These are phyloP conservation scores for Clavispora fructus DNA, from an alignment of 805 yeast species.

Conservation along the genomic window DNA sequence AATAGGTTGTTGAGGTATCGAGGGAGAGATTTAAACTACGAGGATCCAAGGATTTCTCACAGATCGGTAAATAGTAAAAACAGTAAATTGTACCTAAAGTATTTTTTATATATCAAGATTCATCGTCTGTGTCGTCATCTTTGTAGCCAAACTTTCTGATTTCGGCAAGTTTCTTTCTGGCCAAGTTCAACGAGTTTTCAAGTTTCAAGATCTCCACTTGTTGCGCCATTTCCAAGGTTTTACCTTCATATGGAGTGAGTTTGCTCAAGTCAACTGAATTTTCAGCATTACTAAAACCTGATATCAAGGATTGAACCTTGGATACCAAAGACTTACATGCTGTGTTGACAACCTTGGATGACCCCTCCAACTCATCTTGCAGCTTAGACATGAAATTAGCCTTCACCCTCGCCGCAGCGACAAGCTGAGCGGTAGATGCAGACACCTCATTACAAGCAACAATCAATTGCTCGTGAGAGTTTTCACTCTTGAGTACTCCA, in stretches of 20 bases:
- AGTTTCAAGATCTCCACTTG: constrained; percentile 84
- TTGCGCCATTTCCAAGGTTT: constrained; percentile 86
- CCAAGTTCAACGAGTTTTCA: constrained; percentile 64
- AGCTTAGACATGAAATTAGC: constrained; percentile 71
- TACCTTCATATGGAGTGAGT: constrained; percentile 72
- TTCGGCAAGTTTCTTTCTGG: constrained; percentile 79
- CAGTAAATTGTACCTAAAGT: neutral
- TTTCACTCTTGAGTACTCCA: constrained; percentile 62
- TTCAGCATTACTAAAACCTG: constrained; percentile 26
- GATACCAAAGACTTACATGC: constrained; percentile 72
- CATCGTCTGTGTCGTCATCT: constrained; percentile 54
- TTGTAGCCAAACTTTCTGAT: constrained; percentile 75
- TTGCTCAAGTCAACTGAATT: constrained; percentile 59
- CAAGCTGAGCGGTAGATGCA: constrained; percentile 87
- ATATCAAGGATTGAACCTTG: constrained; percentile 60
- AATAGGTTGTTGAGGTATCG: no score
- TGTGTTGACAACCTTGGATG: constrained; percentile 62
- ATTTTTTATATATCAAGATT: constrained; percentile 11
- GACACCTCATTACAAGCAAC: constrained; percentile 92
- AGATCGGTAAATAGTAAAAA: neutral
- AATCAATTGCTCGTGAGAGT: constrained; percentile 74
- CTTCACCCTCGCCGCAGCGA: constrained; percentile 85
- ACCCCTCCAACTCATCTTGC: constrained; percentile 66
- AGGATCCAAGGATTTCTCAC: no score
- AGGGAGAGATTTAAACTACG: no score